A percentile compares a stretch with the other conserved stretches of the same genome.
These are phyloP conservation scores for Endocalyx cinctus DNA, from an alignment of 2,329 filamentous ascomycete genomes.

Conservation along the genomic window DNA sequence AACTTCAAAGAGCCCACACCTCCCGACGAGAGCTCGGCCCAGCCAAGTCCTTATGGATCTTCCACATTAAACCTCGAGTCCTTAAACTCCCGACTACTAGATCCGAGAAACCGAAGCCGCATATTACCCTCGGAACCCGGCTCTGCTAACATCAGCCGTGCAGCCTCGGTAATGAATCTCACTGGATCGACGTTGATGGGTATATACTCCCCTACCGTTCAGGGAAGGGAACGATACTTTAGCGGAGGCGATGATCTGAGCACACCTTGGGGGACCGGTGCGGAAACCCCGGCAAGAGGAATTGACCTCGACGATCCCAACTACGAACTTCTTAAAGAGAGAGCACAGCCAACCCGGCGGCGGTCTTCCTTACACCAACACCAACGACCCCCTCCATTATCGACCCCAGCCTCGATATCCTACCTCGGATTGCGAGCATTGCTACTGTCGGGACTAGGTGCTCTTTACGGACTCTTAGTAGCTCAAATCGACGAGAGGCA, in stretches of 20 bases:
- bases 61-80: conserved; percentile 35
- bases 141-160: conserved; percentile 55
- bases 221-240: conserved; percentile 41
- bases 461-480: conserved; percentile 78
- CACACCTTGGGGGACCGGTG: conserved; percentile 76
- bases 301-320: conserved; percentile 29
- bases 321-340: conserved; percentile 20
- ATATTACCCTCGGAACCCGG: conserved; percentile 11
- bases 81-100: conserved; percentile 29
- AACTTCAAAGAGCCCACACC: conserved; percentile 44
- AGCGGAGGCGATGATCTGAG: conserved; percentile 39
- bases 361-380: conserved; percentile 30
- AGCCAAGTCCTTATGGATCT: conserved; percentile 40
- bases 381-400: conserved; percentile 21
- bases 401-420: conserved; percentile 31
- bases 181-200: conserved; percentile 86
- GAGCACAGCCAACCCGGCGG: conserved; percentile 29
- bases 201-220: conserved; percentile 73
- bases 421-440: conserved; percentile 53
- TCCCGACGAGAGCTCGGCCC: conserved; percentile 31
- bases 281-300: conserved; percentile 58
- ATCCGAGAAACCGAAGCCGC: conserved; percentile 15
- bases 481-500: conserved; percentile 62
- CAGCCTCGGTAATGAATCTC: conserved; percentile 77
- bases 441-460: conserved; percentile 72